These are phyloP conservation scores for Xylona heveae DNA, from an alignment of 495 filamentous ascomycete genomes.

Conservation along the genomic window DNA sequence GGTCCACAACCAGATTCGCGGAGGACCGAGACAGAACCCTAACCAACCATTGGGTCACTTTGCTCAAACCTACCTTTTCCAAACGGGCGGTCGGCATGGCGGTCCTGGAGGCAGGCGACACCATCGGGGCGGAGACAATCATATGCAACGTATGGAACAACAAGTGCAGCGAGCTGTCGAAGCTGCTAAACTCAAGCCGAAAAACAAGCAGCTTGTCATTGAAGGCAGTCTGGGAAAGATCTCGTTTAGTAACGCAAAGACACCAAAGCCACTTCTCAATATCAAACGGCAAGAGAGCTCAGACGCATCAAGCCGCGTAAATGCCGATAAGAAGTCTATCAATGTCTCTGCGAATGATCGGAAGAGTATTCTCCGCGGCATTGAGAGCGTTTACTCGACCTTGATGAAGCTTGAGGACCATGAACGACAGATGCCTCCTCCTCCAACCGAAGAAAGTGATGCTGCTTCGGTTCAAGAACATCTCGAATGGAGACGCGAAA, in stretches of 20 bases:
- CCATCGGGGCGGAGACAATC: slow-evolving; percentile 66
- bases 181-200: slow-evolving; percentile 87
- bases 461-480: slow-evolving; percentile 41
- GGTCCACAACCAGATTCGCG: slow-evolving; percentile 83
- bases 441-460: slow-evolving; percentile 35
- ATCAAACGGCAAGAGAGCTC: slow-evolving; percentile 77
- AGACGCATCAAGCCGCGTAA: no score
- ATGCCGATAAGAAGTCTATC: slow-evolving; percentile 30
- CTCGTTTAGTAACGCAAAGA: slow-evolving; percentile 95
- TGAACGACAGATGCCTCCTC: slow-evolving; percentile 67
- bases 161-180: slow-evolving; percentile 95
- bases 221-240: slow-evolving; percentile 98
- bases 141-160: slow-evolving; percentile 97
- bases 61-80: slow-evolving; percentile 91
- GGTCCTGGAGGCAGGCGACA: slow-evolving; percentile 40
- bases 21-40: slow-evolving; percentile 65
- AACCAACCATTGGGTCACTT: slow-evolving; percentile 86
- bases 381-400: slow-evolving; percentile 68
- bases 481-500: slow-evolving; percentile 47
- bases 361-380: slow-evolving; percentile 61
- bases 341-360: slow-evolving; percentile 37
- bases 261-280: slow-evolving; percentile 80
- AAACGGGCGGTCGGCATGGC: slow-evolving; percentile 63
- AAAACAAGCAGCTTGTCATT: slow-evolving; percentile 94
- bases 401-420: slow-evolving; percentile 90